A percentile compares a stretch with the other conserved stretches of the same genome.
These are phyloP conservation scores for Fusarium sp. DNA, from an alignment of 2,329 filamentous ascomycete genomes.

Conservation along the genomic window DNA sequence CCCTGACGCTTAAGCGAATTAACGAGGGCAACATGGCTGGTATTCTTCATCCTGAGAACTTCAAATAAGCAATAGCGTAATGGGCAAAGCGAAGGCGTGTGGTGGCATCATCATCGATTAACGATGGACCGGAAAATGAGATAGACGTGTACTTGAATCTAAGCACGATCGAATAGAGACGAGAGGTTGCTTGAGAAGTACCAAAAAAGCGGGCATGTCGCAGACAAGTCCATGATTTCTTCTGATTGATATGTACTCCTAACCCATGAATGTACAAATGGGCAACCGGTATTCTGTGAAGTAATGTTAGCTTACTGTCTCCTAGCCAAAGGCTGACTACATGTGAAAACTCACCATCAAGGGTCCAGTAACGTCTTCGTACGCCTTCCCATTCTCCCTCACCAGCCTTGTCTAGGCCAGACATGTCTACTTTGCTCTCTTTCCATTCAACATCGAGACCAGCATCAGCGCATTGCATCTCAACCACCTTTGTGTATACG, in stretches of 20 bases:
- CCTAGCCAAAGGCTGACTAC: background rate
- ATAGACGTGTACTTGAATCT: constrained; percentile 41
- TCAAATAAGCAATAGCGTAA: constrained; percentile 51
- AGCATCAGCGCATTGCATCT: constrained; percentile 90
- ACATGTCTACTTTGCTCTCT: constrained; percentile 78
- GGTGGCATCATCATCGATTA: constrained; percentile 33
- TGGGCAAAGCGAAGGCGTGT: constrained; percentile 25
- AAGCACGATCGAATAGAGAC: constrained; percentile 33
- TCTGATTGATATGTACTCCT: constrained; percentile 44
- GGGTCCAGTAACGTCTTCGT: constrained; percentile 88
- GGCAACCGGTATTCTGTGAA: constrained; percentile 76
- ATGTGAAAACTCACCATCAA: constrained; percentile 70
- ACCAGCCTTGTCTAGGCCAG: constrained; percentile 72
- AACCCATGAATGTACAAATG: constrained; percentile 79
- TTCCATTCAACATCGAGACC: constrained; percentile 92
- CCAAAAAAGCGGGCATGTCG: constrained; percentile 30
- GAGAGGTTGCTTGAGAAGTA: constrained; percentile 27
- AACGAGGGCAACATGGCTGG: constrained; percentile 73
- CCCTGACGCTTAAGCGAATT: constrained; percentile 74
- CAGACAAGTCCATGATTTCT: constrained; percentile 15
- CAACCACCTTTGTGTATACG: constrained; percentile 91
- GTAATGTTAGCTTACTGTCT: constrained; percentile 42
- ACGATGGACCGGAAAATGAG: constrained; percentile 38
- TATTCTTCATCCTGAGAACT: constrained; percentile 75
- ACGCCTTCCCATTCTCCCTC: constrained; percentile 90